Evolutionary conservation across 2,329 filamentous ascomycete species (phyloP).

Genomic region (Aphanocladium album): DNA sequence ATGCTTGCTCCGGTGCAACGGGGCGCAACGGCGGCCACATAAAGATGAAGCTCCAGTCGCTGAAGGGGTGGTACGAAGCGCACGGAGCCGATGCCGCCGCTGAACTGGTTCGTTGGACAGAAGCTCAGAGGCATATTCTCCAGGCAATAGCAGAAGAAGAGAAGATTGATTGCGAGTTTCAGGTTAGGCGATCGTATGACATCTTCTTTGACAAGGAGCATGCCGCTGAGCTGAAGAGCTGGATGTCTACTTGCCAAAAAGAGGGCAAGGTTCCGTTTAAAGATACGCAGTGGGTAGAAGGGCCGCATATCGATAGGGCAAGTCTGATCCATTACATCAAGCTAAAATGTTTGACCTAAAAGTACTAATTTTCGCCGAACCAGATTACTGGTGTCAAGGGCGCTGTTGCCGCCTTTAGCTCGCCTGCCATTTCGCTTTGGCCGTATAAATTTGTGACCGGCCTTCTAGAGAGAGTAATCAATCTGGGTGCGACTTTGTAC

Average conservation of each 20-base stretch:
- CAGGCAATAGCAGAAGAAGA: conserved; percentile 33
- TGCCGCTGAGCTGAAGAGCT: conserved; percentile 8
- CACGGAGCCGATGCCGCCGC: conserved; percentile 19
- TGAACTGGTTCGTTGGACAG: conserved; percentile 21
- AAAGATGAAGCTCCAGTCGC: conserved; percentile 13
- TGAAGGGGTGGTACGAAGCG: background rate
- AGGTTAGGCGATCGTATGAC: conserved; percentile 35
- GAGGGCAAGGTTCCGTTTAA: background rate
- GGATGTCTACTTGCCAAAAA: background rate
- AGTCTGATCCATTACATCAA: background rate
- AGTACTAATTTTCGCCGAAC: too few species aligned
- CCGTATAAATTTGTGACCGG: conserved; percentile 10
- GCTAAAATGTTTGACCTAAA: too few species aligned
- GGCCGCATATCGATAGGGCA: background rate
- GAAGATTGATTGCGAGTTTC: conserved; percentile 39
- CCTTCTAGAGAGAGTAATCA: background rate
- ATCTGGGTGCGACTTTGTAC: conserved; percentile 3
- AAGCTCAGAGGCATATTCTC: conserved; percentile 21
- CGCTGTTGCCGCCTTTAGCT: conserved; percentile 2
- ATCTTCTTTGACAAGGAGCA: conserved; percentile 27
- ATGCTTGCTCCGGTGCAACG: conserved; percentile 33
- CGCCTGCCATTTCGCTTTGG: background rate
- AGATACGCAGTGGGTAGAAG: background rate
- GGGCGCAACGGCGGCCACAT: conserved; percentile 30
- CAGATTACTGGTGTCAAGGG: conserved; percentile 5